These are phyloP conservation scores for Stagonosporopsis chrysanthemi DNA, from an alignment of 2,329 filamentous ascomycete genomes.

Conservation along the genomic window DNA sequence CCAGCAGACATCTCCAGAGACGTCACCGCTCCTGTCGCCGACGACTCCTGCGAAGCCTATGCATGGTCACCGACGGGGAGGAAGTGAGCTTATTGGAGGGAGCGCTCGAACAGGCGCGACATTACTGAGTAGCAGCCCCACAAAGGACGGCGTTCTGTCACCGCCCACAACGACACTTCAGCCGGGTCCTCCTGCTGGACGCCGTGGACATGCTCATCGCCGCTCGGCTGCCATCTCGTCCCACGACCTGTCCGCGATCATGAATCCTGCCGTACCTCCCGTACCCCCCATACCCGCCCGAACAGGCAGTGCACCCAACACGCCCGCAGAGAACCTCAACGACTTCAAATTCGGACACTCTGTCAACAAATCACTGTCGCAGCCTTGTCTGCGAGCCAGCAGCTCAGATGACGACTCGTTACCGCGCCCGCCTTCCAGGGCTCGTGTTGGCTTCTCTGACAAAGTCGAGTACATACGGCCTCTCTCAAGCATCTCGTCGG, in stretches of 20 bases:
- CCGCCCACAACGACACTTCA: slow-evolving; percentile 59
- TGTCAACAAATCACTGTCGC: slow-evolving; percentile 49
- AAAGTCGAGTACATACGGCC: slow-evolving; percentile 84
- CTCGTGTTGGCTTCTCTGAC: slow-evolving; percentile 83
- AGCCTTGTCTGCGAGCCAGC: slow-evolving; percentile 46
- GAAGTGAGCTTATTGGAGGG: slow-evolving; percentile 86
- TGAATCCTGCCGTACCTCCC: slow-evolving; percentile 67
- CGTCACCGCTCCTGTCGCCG: slow-evolving; percentile 48
- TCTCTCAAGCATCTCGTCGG: slow-evolving; percentile 82
- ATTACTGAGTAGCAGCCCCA: slow-evolving; percentile 73
- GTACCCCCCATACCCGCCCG: slow-evolving; percentile 61
- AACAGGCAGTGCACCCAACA: slow-evolving; percentile 71
- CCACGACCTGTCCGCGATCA: slow-evolving; percentile 77
- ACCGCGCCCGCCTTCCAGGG: slow-evolving; percentile 58
- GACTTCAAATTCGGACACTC: slow-evolving; percentile 45
- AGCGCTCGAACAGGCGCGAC: slow-evolving; percentile 61
- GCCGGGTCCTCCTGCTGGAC: slow-evolving; percentile 59
- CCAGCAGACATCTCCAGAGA: slow-evolving; percentile 46
- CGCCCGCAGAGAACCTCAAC: slow-evolving; percentile 61
- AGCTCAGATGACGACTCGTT: slow-evolving; percentile 37
- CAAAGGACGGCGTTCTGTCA: slow-evolving; percentile 68
- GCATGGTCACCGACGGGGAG: slow-evolving; percentile 73
- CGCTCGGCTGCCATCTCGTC: slow-evolving; percentile 83
- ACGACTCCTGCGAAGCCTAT: slow-evolving; percentile 61
- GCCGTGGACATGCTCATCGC: slow-evolving; percentile 79